A percentile compares a stretch with the other conserved stretches of the same genome.
Conservation (phyloP, 2,329 filamentous ascomycete genomes). For the Claviceps purpurea region DNA sequence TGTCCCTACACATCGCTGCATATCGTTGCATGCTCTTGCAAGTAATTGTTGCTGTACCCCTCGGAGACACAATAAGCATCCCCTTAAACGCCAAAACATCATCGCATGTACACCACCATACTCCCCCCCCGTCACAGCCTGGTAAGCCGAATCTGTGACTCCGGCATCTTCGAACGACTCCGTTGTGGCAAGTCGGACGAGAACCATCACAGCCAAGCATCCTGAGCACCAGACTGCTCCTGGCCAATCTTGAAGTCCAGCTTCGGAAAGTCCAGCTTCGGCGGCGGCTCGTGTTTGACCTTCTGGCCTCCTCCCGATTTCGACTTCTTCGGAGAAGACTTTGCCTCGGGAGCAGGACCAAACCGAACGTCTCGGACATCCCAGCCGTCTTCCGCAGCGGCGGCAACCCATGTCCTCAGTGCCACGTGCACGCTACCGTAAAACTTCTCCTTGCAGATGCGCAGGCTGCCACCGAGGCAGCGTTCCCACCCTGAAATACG, state of each 20-base stretch:
- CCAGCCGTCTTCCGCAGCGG: slow-evolving; percentile 80
- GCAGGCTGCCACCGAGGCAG: slow-evolving; percentile 68
- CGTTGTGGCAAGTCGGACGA: background rate
- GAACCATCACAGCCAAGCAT: slow-evolving; percentile 17
- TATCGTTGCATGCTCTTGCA: too few relatives aligned
- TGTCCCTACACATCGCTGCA: too few relatives aligned
- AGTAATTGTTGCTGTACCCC: too few relatives aligned
- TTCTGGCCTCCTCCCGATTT: slow-evolving; percentile 19
- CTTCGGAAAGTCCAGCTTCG: slow-evolving; percentile 47
- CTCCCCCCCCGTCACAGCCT: background rate
- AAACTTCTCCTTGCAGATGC: slow-evolving; percentile 95
- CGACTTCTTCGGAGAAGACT: slow-evolving; percentile 17
- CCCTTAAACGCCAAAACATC: too few relatives aligned
- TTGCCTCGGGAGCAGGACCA: slow-evolving; percentile 36
- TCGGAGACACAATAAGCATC: too few relatives aligned
- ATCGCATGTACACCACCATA: too few relatives aligned
- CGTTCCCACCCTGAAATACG: slow-evolving; percentile 83
- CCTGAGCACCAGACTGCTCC: slow-evolving; percentile 15
- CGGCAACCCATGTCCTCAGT: slow-evolving; percentile 78
- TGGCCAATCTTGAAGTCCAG: slow-evolving; percentile 34
- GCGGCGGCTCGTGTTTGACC: slow-evolving; percentile 41
- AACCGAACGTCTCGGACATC: slow-evolving; percentile 67
- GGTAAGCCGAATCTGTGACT: too few relatives aligned
- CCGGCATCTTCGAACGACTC: background rate
- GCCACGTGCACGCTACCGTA: slow-evolving; percentile 86